A percentile compares a stretch with the other conserved stretches of the same genome.
phyloP scores from a whole-genome alignment of 2,329 filamentous ascomycete species.

The Ophiosphaerella korrae region DNA sequence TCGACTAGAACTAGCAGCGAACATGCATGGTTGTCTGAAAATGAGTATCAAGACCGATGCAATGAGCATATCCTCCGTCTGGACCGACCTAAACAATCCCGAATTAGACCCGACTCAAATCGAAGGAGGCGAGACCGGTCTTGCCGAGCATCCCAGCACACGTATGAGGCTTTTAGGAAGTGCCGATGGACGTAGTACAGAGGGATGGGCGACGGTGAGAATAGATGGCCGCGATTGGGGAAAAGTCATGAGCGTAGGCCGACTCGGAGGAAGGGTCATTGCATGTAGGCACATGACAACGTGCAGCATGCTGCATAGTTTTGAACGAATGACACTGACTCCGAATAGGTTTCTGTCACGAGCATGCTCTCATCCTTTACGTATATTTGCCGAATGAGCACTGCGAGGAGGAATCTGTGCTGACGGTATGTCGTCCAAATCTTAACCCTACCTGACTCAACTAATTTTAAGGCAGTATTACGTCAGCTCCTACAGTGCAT shows the following conservation, averaged over 20 bases:
- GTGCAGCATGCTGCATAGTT: not conserved
- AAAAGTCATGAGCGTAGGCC: slow-evolving; percentile 86
- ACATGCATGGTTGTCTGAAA: slow-evolving; percentile 88
- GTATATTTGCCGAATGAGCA: slow-evolving; percentile 79
- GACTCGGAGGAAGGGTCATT: slow-evolving; percentile 88
- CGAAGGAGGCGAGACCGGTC: slow-evolving; percentile 64
- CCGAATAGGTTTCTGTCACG: slow-evolving; percentile 68
- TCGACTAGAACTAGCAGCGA: slow-evolving; percentile 85
- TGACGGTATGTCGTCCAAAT: slow-evolving; percentile 63
- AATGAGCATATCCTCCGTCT: slow-evolving; percentile 82
- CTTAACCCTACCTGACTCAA: not conserved
- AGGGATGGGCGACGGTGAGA: slow-evolving; percentile 85
- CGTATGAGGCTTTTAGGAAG: slow-evolving; percentile 67
- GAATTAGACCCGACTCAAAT: slow-evolving; percentile 81
- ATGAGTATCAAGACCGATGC: slow-evolving; percentile 82
- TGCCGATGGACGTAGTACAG: slow-evolving; percentile 69
- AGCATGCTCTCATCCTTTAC: slow-evolving; percentile 80
- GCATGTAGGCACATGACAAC: slow-evolving; percentile 65
- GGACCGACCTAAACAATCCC: slow-evolving; percentile 85
- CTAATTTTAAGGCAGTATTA: slow-evolving; percentile 56
- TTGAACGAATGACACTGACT: slow-evolving; percentile 15
- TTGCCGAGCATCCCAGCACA: slow-evolving; percentile 82
- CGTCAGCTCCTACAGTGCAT: slow-evolving; percentile 61
- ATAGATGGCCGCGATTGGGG: slow-evolving; percentile 97
- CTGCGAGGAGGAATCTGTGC: slow-evolving; percentile 71